A percentile compares a stretch with the other conserved stretches of the same genome.
Conservation (phyloP, 176 grass and related monocot genomes). For the Pontederia paniculata region DNA sequence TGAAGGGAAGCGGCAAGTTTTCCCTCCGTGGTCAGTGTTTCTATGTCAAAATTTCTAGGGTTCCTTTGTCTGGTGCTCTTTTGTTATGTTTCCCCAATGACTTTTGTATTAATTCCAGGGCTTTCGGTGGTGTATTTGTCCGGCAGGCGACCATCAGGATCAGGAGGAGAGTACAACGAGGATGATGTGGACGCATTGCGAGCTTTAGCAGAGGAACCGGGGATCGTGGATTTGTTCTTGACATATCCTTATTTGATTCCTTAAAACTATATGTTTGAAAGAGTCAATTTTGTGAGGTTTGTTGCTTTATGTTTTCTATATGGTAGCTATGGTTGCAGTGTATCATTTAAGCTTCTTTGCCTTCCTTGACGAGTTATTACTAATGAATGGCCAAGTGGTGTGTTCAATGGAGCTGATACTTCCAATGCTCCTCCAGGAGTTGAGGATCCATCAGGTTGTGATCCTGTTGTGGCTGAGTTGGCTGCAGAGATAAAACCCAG, state of each 20-base stretch:
- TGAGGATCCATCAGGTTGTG: conserved; percentile 46
- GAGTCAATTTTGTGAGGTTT: neutral
- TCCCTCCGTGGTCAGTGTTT: conserved; percentile 41
- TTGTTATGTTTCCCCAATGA: neutral
- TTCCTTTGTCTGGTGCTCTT: neutral
- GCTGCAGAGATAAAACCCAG: conserved; percentile 75
- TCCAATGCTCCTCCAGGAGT: conserved; percentile 36
- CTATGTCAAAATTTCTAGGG: neutral
- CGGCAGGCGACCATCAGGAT: conserved; percentile 32
- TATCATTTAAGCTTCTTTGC: neutral
- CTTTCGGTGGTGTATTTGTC: conserved; percentile 78
- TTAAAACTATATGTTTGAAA: too few species aligned
- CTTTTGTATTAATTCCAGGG: conserved; percentile 25
- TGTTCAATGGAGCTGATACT: conserved; percentile 44
- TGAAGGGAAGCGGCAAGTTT: conserved; percentile 75
- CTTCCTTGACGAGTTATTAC: conserved; percentile 54
- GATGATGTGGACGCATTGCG: conserved; percentile 82
- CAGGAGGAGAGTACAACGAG: conserved; percentile 36
- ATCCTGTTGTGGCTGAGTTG: conserved; percentile 52
- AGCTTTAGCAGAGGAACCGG: conserved; percentile 59
- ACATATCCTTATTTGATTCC: conserved; percentile 62
- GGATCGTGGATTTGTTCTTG: conserved; percentile 73
- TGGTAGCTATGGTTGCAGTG: neutral
- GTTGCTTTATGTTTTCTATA: neutral
- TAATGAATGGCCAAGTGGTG: conserved; percentile 88